Evolutionary conservation across 2,329 filamentous ascomycete genomes (phyloP).

Genomic region (Curvularia hawaiiensis): DNA sequence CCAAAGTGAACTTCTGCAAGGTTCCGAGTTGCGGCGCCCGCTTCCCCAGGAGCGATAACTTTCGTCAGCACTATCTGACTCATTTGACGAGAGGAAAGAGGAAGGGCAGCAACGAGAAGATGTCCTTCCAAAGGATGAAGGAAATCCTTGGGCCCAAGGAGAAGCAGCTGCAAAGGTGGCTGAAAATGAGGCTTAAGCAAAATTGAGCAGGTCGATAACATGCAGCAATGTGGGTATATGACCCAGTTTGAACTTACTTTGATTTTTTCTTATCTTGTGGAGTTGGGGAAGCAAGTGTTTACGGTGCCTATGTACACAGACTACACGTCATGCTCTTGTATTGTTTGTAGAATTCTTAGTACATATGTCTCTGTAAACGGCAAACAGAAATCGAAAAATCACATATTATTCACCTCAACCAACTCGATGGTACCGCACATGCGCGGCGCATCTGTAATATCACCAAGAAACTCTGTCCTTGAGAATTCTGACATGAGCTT

Average conservation of each 20-base stretch:
- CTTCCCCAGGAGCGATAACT: conserved; percentile 32
- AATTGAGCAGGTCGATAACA: background rate
- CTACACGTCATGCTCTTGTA: background rate
- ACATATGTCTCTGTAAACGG: background rate
- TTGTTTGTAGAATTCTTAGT: conserved; percentile 6
- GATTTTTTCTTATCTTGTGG: background rate
- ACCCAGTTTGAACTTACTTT: background rate
- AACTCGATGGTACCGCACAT: background rate
- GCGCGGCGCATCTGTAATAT: background rate
- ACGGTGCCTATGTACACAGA: conserved; percentile 1
- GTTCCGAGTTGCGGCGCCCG: conserved; percentile 17
- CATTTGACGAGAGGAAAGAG: conserved; percentile 28
- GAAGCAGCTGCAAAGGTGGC: conserved; percentile 16
- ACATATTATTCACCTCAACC: too few relatives aligned
- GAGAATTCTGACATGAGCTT: too few relatives aligned
- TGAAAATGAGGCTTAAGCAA: conserved; percentile 18
- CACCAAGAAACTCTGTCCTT: background rate
- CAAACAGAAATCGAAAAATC: background rate
- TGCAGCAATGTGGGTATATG: background rate
- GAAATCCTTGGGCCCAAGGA: conserved; percentile 25
- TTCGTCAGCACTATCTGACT: conserved; percentile 34
- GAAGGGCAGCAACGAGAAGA: conserved; percentile 26
- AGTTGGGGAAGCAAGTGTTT: conserved; percentile 16
- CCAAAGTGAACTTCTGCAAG: conserved; percentile 12
- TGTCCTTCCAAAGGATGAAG: conserved; percentile 20